Evolutionary conservation across 78 protist genomes (phyloP).

Genomic region (Dictyostelium capitatum): DNA sequence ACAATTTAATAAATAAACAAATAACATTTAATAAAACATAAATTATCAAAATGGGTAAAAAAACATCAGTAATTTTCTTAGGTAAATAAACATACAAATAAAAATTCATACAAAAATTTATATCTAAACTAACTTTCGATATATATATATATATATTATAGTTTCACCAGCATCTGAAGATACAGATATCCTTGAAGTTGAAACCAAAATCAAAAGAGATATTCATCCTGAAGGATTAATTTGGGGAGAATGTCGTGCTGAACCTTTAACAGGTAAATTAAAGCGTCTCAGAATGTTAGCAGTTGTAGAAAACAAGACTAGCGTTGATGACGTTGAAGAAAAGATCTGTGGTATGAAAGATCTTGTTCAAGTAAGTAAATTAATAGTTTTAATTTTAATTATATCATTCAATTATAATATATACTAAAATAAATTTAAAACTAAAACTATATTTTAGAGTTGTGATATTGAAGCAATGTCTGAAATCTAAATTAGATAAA

Average conservation of each 20-base stretch:
- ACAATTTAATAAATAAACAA: too few species aligned
- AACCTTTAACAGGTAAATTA: neutral
- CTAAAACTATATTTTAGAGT: neutral
- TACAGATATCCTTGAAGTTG: constrained; percentile 11
- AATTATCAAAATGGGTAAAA: too few species aligned
- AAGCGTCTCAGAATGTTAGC: neutral
- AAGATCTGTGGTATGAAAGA: neutral
- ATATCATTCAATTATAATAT: too few species aligned
- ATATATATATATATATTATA: neutral
- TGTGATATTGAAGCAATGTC: constrained; percentile 22
- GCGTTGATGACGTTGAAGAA: neutral
- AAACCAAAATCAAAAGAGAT: neutral
- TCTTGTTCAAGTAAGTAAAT: constrained; percentile 5
- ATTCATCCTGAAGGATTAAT: neutral
- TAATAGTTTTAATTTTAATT: neutral
- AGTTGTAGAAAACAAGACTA: neutral
- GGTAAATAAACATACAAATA: too few species aligned
- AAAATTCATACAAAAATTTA: too few species aligned
- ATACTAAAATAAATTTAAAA: too few species aligned
- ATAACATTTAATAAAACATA: too few species aligned
- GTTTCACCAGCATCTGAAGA: constrained; percentile 9
- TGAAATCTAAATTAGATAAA: neutral
- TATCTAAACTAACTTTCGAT: too few species aligned
- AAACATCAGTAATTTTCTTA: too few species aligned
- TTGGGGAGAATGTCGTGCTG: neutral